Evolutionary conservation across 2,329 filamentous ascomycete species (phyloP), one percentile per base, ranked within the genome.

Genomic region (Mycogone perniciosa): DNA sequence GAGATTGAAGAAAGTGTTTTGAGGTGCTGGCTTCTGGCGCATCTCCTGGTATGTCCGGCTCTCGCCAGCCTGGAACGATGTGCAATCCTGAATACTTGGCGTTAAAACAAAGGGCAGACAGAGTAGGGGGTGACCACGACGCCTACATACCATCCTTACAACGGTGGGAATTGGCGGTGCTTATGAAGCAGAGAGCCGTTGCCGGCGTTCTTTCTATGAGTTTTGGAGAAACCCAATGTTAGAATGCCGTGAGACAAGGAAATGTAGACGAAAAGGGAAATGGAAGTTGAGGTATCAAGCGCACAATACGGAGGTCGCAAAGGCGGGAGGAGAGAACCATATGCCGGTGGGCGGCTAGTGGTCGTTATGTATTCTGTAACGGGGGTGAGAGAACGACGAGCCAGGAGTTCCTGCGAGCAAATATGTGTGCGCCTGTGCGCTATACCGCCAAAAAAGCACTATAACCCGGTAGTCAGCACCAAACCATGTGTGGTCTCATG

Each of bases 1-100:
- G 55, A 78, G 67, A 58, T 76, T 75, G 67, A 87, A 86, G 64
- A 87, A 82, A 13, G 81, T 69, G 67, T 82, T 79, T 57, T 76
- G 74, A 29, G 72, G 63, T 44, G 69, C 64, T 49, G 69, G 61
- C 63, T 76, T 79, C 58, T 80, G 72, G 56, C 69, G 68, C 77
- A 80, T 79, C 63, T 79, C 75, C 53, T 67, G 69, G 50, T 71
- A 71, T 62, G 70, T 69, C 52, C 62, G 64, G 55, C 61, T 60
- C 45, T 69, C 64, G 61, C 69, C 62, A 58, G 67, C 55, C 56
- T 65, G 62, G 46, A 65, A 63, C 57, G 65, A 62, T 54, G 62
- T 57, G 59, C 67, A 63, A 34, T 71, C 67, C 71, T 74, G 49
- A 4, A 13, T 27, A 33, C 13, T 35, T 37, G 29, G 42, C 49